Percentiles rank a stretch among this genome's conserved stretches.
phyloP scores from a whole-genome alignment of 1,284 basidiomycete genomes.

The Trametes pubescens region DNA sequence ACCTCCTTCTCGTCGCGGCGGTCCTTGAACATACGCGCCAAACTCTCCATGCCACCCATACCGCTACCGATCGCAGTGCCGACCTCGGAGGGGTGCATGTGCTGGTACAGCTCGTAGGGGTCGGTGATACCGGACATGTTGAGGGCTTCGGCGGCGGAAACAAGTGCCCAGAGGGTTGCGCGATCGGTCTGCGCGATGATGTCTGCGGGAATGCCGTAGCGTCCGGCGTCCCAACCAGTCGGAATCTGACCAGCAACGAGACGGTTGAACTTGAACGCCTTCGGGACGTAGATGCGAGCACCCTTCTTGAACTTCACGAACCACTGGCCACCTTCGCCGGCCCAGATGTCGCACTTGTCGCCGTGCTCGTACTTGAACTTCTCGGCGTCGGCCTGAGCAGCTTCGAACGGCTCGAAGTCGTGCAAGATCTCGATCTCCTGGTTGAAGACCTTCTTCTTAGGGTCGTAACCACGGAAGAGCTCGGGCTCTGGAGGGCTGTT shows the following conservation, averaged over 20 bases:
- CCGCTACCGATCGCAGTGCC: conserved; percentile 93
- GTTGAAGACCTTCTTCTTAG: conserved; percentile 95
- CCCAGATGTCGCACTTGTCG: conserved; percentile 96
- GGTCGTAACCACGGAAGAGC: conserved; percentile 97
- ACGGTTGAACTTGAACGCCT: conserved; percentile 95
- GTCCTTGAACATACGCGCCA: conserved; percentile 98
- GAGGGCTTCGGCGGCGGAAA: conserved; percentile 93
- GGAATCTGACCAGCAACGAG: conserved; percentile 96
- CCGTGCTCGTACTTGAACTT: conserved; percentile 98
- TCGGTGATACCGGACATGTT: conserved; percentile 98
- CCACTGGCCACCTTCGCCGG: conserved; percentile 90
- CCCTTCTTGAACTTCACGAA: conserved; percentile 99
- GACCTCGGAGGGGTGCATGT: conserved; percentile 96
- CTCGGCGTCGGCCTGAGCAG: conserved; percentile 88
- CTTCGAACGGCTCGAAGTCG: conserved; percentile 96
- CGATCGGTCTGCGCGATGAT: conserved; percentile 96
- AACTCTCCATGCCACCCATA: conserved; percentile 94
- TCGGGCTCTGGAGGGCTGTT: conserved; percentile 80
- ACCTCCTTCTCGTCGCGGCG: conserved; percentile 97
- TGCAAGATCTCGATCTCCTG: conserved; percentile 98
- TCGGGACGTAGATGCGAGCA: conserved; percentile 92
- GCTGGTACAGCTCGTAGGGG: conserved; percentile 96
- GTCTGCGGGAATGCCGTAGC: conserved; percentile 98
- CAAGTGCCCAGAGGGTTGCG: conserved; percentile 96
- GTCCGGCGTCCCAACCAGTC: conserved; percentile 95